Base-by-base conservation (phyloP, 176 grass and related monocot species). In the Elaeis guineensis region DNA sequence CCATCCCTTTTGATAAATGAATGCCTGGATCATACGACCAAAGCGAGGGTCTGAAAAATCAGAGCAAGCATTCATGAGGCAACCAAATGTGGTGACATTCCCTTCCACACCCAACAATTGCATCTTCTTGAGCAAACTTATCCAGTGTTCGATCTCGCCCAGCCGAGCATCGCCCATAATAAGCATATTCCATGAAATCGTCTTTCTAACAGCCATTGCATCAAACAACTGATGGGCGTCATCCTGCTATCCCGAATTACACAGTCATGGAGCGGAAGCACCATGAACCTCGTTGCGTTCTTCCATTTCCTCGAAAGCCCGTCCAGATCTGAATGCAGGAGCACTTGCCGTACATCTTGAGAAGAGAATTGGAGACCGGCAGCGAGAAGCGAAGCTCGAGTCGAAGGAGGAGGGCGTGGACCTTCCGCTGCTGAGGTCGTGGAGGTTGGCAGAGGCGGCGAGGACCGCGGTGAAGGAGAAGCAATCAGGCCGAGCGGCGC, bases 291-390 rank as follows among this genome's bases (percentile, higher is more conserved):
- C 82, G 23, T 85, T 79, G 63, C 59, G 71, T 32, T 66, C 67
- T 8, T 58, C 50, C 86, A 82, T 85, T 76, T 81, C 81, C 17
- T 53, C 12, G 71, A 90, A 90, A 15, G 65, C 74, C 59, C 52
- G 73, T 5, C 35, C 58, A 0, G 86, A 50, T 90, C 78, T 18
- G 11, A 23, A 1, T 19, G 25, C 58, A 63, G 26, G 35, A 32
- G 71, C 81, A 85, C 75, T 61, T 79, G 50, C 81, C 78, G 67
- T 89, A 85, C 86, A 89, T 78, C 58, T 75, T 58, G 30, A 89
- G 28, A 57, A 89, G 86, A 17, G 86, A 64, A 75, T 89, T 89
- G 53, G 74, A 59, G 11, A 89, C 75, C 12, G 86, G 81, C 48
- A 89, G 75, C 25, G 32, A 65, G 32, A 60, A 61, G 49, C 39